Evolutionary conservation across 2,329 filamentous ascomycete species (phyloP), one percentile per base, ranked within the genome.

Genomic region (Paracamarosporium sp.): DNA sequence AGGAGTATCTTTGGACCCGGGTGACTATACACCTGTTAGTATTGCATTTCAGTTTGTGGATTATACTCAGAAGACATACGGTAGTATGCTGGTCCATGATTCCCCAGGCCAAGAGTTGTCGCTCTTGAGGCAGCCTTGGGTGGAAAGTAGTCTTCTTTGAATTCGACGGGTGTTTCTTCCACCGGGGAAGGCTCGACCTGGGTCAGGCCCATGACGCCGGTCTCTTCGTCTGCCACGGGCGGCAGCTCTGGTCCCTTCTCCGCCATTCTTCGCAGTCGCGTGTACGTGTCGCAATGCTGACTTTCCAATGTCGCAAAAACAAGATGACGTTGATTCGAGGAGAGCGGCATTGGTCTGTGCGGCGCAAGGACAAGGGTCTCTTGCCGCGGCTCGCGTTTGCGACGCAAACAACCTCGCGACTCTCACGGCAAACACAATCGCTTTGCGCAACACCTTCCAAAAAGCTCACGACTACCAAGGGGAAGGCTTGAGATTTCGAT

Each of bases 111-210:
- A 5, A 83, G 63, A n/a, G 78, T 77, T 27, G 79, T 74, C 25
- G 79, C 75, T 20, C 71, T 71, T 50, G 67, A 71, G 15, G 43
- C 20, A 7, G 50, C 30, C 47, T 20, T 38, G 31, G 50, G 22
- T 12, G 77, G 70, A 63, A 81, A 81, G 61, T 84, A 85, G 59
- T 80, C 84, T 55, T 83, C 81, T 57, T 87, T 83, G 28, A 77
- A 67, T 53, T 83, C 77, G 45, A 76, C 66, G 57, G 73, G 76
- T 56, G 74, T 79, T 50, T 87, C 83, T 53, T 88, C 90, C 41
- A 96, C 91, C 0, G 93, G 93, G 22, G 88, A 88, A 3, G 93
- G 93, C 52, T 96, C 93, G 60, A 97, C 82, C 71, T 94, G 87
- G 50, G 89, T 84, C 56, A 97, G 84, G 40, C 89, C 89, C 56